These are phyloP conservation scores for Boletus sensibilis DNA, from an alignment of 768 basidiomycete genomes.

Conservation along the genomic window DNA sequence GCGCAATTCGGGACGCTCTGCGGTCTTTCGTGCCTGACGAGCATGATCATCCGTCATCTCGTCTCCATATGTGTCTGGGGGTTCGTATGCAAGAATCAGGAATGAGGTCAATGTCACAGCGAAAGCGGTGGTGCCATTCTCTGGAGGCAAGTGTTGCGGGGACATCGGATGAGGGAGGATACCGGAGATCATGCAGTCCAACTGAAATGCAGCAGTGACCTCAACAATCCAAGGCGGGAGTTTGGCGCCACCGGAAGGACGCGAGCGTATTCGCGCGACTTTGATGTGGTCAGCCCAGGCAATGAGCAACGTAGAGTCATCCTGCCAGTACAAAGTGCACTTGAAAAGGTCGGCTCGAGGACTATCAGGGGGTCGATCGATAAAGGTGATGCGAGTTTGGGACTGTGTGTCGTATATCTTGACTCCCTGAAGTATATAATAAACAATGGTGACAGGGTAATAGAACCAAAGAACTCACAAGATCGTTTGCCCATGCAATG, in stretches of 20 bases:
- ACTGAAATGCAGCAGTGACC: slow-evolving; percentile 86
- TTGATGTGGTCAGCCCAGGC: slow-evolving; percentile 95
- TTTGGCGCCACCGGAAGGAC: slow-evolving; percentile 48
- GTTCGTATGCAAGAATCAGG: slow-evolving; percentile 83
- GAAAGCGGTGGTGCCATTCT: slow-evolving; percentile 20
- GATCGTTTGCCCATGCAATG: slow-evolving; percentile 96
- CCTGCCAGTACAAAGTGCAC: slow-evolving; percentile 89
- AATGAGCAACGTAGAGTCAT: slow-evolving; percentile 85
- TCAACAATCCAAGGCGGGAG: slow-evolving; percentile 72
- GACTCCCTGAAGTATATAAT: slow-evolving; percentile 62
- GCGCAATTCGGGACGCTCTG: slow-evolving; percentile 91
- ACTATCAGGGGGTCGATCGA: slow-evolving; percentile 77
- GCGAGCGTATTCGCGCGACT: slow-evolving; percentile 74
- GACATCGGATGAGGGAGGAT: slow-evolving; percentile 73
- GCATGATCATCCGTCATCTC: slow-evolving; percentile 71
- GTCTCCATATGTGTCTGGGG: slow-evolving; percentile 66
- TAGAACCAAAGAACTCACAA: slow-evolving; percentile 47
- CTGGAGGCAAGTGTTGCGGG: slow-evolving; percentile 13
- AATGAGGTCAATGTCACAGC: slow-evolving; percentile 59
- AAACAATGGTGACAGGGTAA: background rate
- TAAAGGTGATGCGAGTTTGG: slow-evolving; percentile 76
- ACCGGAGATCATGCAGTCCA: slow-evolving; percentile 95
- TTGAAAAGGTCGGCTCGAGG: slow-evolving; percentile 96
- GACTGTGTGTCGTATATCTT: slow-evolving; percentile 88
- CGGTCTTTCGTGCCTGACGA: slow-evolving; percentile 76